Evolutionary conservation across 2,329 filamentous ascomycete genomes (phyloP), one percentile per base, ranked within the genome.

Genomic region (Chrysoporthe deuterocubensis): DNA sequence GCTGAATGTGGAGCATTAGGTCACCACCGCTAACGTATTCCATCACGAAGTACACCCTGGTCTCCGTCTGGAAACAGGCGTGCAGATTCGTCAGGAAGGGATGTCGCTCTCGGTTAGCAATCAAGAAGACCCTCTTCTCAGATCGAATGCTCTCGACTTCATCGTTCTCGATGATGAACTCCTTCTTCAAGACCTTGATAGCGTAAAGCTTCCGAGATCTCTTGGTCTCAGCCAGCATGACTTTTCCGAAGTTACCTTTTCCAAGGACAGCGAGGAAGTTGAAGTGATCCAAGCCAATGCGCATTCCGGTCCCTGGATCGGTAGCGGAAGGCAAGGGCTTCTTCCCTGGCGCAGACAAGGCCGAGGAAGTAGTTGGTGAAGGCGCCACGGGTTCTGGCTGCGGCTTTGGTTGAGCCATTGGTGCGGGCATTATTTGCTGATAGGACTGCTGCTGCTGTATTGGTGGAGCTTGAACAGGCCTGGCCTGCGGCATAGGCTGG

Each of bases 161-260:
- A 76, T 99, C 96, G 72, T 99, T 97, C 78, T 99, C 96, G 71
- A 99, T 99, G 77, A 99, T 99, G 79, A 99, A 99, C 79, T 99
- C 96, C 83, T 99, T 99, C 87, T 99, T 99, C 73, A 99, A 83
- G 48, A 99, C 96, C 81, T 99, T 99, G 80, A 99, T 99, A 67
- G 96, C 96, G 78, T 98, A 99, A 8, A 99, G 85, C 78, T 95
- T 92, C 79, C 94, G 93, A 11, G 92, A 90, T 66, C 89, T 90
- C 84, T 99, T 99, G 1, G 96, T 97, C 81, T 99, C 96, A 2
- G 96, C 96, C 79, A 99, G 84, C 96, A 99, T 99, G 81, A 99
- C 96, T 81, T 99, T 99, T 79, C 96, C 96, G 77, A 99, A 99
- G 81, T 99, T 99, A 82, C 96, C 96, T 81, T 99, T 99, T 77